Percentiles rank a stretch among this genome's conserved stretches.
Conservation (phyloP, 1,284 basidiomycete species). For the Microbotryomycetes sp. region DNA sequence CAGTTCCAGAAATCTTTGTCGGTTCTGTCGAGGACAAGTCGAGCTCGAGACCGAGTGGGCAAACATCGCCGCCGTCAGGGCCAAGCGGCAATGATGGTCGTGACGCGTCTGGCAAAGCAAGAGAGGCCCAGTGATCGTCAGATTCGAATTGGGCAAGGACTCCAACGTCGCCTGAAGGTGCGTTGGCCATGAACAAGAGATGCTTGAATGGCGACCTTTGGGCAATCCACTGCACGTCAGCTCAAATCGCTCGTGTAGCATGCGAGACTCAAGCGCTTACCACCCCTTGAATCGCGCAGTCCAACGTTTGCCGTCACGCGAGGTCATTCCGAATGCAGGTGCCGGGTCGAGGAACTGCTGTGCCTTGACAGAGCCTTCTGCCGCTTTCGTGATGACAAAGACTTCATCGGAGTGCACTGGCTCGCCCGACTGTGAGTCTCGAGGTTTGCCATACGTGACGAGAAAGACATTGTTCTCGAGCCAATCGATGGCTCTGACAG, state of each 20-base stretch:
- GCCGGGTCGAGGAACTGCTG: slow-evolving; percentile 43
- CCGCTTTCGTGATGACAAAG: slow-evolving; percentile 36
- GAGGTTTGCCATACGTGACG: slow-evolving; percentile 44
- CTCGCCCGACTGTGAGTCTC: slow-evolving; percentile 27
- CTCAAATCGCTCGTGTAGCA: slow-evolving; percentile 25
- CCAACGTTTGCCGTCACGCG: slow-evolving; percentile 38
- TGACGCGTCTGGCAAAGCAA: slow-evolving; percentile 48
- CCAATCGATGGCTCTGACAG: slow-evolving; percentile 45
- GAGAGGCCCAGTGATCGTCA: slow-evolving; percentile 41
- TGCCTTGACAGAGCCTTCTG: slow-evolving; percentile 21
- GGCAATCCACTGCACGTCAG: slow-evolving; percentile 34
- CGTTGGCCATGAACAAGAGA: slow-evolving; percentile 45
- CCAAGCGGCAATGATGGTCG: slow-evolving; percentile 47
- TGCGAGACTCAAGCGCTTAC: slow-evolving; percentile 37
- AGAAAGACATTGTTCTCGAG: slow-evolving; percentile 51
- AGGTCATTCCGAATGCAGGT: slow-evolving; percentile 42
- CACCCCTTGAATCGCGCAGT: slow-evolving; percentile 42
- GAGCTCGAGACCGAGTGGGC: slow-evolving; percentile 46
- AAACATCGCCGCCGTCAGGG: slow-evolving; percentile 42
- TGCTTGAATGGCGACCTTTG: slow-evolving; percentile 43
- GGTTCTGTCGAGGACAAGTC: slow-evolving; percentile 46
- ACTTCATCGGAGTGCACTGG: slow-evolving; percentile 42
- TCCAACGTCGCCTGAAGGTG: slow-evolving; percentile 42
- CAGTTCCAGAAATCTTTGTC: slow-evolving; percentile 41
- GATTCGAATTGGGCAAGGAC: slow-evolving; percentile 32